Evolutionary conservation across 345 rosid genomes (phyloP).

Genomic region (Chamaenerion angustifolium): DNA sequence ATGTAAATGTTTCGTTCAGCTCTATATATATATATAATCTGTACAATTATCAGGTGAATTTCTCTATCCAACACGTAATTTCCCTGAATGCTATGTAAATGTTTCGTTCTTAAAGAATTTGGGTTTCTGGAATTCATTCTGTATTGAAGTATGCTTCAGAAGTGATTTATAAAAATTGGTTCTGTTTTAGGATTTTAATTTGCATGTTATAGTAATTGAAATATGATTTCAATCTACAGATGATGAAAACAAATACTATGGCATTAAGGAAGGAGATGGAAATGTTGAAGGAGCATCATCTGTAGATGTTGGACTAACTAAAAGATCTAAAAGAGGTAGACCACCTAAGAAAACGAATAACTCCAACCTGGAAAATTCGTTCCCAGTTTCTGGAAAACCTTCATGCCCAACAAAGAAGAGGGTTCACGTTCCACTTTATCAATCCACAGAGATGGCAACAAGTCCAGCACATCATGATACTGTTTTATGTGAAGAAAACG

Average conservation of each 20-base stretch:
- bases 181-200: background rate
- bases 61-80: background rate
- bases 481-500: constrained; percentile 8
- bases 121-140: background rate
- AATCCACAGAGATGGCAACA: constrained; percentile 21
- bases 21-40: too few species aligned
- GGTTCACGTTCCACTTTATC: constrained; percentile 60
- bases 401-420: constrained; percentile 80
- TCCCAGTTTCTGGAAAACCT: constrained; percentile 33
- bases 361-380: constrained; percentile 11
- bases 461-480: constrained; percentile 13
- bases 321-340: constrained; percentile 15
- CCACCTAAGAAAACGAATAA: constrained; percentile 13
- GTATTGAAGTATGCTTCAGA: background rate
- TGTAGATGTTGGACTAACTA: constrained; percentile 11
- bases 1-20: too few species aligned
- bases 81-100: background rate
- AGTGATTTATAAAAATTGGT: background rate
- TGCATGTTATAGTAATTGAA: background rate
- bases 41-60: constrained; percentile 38
- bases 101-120: too few species aligned
- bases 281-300: constrained; percentile 7
- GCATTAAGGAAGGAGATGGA: constrained; percentile 6
- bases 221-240: constrained; percentile 17
- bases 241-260: constrained; percentile 17